Conservation (phyloP, 495 filamentous ascomycete genomes). For the Daldinia childiae region DNA sequence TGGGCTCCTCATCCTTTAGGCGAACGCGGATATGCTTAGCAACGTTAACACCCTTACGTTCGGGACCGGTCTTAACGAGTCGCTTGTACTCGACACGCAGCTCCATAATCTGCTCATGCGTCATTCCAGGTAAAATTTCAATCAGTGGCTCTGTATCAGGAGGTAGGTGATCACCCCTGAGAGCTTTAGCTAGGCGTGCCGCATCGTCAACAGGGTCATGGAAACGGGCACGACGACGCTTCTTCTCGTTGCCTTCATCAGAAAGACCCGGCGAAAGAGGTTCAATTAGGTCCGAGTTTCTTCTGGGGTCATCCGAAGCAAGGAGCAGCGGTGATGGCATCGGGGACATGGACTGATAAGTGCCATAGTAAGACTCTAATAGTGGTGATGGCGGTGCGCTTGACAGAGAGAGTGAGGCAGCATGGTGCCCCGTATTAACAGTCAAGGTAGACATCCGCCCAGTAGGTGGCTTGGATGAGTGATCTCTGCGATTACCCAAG, state of each 20-base stretch:
- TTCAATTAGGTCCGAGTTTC: slow-evolving; percentile 47
- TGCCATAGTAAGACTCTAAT: slow-evolving; percentile 91
- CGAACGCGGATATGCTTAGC: slow-evolving; percentile 93
- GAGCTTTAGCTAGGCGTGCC: slow-evolving; percentile 73
- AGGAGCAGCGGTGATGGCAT: slow-evolving; percentile 82
- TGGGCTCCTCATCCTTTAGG: slow-evolving; percentile 69
- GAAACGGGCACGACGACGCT: slow-evolving; percentile 67
- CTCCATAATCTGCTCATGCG: slow-evolving; percentile 84
- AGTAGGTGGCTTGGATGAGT: slow-evolving; percentile 59
- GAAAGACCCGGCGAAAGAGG: slow-evolving; percentile 56
- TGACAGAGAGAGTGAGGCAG: slow-evolving; percentile 54
- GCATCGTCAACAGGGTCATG: slow-evolving; percentile 87
- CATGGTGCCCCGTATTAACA: slow-evolving; percentile 54
- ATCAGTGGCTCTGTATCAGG: slow-evolving; percentile 76
- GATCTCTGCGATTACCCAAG: slow-evolving; percentile 47
- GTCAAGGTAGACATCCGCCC: slow-evolving; percentile 57
- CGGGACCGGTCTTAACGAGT: slow-evolving; percentile 74
- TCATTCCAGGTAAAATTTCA: slow-evolving; percentile 83
- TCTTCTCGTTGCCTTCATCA: slow-evolving; percentile 51
- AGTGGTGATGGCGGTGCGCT: slow-evolving; percentile 82
- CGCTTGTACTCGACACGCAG: slow-evolving; percentile 90
- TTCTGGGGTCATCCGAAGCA: slow-evolving; percentile 47
- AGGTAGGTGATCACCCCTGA: slow-evolving; percentile 71
- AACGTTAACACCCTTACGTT: slow-evolving; percentile 88
- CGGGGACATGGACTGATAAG: slow-evolving; percentile 93